Evolutionary conservation across 352 stramenopile genomes (phyloP).

Genomic region (Phytophthora idaei): DNA sequence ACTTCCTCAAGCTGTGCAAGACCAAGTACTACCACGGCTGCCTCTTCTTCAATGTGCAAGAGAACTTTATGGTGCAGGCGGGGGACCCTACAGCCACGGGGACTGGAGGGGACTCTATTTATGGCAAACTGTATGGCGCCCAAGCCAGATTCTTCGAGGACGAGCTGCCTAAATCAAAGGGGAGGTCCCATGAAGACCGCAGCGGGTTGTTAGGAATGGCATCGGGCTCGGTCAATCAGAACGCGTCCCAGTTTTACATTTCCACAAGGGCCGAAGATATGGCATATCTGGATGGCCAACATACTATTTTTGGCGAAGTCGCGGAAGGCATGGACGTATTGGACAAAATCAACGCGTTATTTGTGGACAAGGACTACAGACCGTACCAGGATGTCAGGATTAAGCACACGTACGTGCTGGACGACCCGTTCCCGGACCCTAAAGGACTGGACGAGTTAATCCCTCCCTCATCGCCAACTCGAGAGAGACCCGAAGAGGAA

Average conservation of each 20-base stretch:
- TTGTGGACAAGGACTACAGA: slow-evolving; percentile 94
- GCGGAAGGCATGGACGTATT: slow-evolving; percentile 95
- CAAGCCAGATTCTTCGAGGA: slow-evolving; percentile 83
- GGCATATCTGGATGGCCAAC: slow-evolving; percentile 90
- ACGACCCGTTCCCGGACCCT: slow-evolving; percentile 85
- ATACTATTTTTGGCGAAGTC: slow-evolving; percentile 93
- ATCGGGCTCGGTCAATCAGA: slow-evolving; percentile 75
- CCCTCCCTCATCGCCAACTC: slow-evolving; percentile 83
- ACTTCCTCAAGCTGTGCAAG: slow-evolving; percentile 97
- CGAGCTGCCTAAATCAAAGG: slow-evolving; percentile 50
- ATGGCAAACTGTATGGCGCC: slow-evolving; percentile 91
- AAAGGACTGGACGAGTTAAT: slow-evolving; percentile 63
- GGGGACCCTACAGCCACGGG: slow-evolving; percentile 94
- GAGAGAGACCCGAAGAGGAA: slow-evolving; percentile 92
- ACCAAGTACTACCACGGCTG: slow-evolving; percentile 94
- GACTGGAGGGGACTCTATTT: slow-evolving; percentile 94
- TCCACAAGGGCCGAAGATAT: slow-evolving; percentile 92
- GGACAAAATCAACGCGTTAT: slow-evolving; percentile 94
- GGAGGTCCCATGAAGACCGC: slow-evolving; percentile 56
- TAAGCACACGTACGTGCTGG: slow-evolving; percentile 90
- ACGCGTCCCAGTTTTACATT: slow-evolving; percentile 97
- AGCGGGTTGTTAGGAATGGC: slow-evolving; percentile 86
- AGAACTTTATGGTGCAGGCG: slow-evolving; percentile 94
- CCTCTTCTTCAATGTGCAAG: slow-evolving; percentile 97
- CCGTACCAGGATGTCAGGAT: slow-evolving; percentile 98